phyloP scores from a whole-genome alignment of 148 eudicot species.

The Persicaria tinctoria region DNA sequence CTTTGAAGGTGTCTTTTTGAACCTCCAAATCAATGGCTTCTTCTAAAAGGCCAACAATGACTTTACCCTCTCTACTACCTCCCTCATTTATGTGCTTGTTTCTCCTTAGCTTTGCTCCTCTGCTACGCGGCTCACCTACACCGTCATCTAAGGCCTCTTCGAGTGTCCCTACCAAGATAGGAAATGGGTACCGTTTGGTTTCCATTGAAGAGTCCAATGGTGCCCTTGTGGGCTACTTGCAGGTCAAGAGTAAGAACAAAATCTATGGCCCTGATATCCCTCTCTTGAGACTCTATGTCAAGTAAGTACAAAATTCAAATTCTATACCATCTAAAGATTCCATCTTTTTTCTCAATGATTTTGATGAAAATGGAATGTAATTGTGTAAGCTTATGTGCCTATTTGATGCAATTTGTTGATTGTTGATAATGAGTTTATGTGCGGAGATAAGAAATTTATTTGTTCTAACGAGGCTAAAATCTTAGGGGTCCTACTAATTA shows the following conservation, averaged over 20 bases:
- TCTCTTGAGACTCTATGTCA: not conserved
- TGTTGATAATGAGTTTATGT: not conserved
- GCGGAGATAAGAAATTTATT: no score
- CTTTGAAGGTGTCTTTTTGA: not conserved
- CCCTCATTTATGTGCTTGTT: constrained; percentile 17
- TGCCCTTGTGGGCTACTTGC: constrained; percentile 63
- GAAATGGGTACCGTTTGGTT: constrained; percentile 73
- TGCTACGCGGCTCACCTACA: not conserved
- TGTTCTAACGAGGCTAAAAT: no score
- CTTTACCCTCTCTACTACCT: not conserved
- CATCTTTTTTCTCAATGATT: not conserved
- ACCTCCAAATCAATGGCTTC: not conserved
- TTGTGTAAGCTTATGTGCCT: not conserved
- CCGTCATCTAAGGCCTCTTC: constrained; percentile 12
- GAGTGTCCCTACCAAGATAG: constrained; percentile 40
- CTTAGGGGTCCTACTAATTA: no score
- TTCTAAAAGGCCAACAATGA: not conserved
- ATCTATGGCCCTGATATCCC: constrained; percentile 85
- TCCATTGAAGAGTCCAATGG: constrained; percentile 70
- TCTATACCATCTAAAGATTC: not conserved
- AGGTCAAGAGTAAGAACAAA: constrained; percentile 49
- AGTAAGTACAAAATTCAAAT: not conserved
- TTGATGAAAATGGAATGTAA: not conserved
- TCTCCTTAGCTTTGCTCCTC: constrained; percentile 8
- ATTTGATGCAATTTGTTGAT: not conserved